phyloP scores from a whole-genome alignment of 345 rosid genomes.

The Citrus reticulata region DNA sequence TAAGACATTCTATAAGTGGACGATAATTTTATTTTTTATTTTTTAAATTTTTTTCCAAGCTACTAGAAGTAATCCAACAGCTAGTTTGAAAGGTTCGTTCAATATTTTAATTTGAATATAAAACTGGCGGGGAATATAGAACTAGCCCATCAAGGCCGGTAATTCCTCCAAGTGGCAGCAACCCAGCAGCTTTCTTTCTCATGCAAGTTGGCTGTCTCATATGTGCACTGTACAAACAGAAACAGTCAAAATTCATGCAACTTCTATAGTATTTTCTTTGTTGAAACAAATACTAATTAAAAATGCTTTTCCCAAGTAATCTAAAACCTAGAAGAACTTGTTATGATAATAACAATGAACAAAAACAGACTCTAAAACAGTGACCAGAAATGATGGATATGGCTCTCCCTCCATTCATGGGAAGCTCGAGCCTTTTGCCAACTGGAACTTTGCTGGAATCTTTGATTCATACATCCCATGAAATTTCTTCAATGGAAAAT shows the following conservation, averaged over 20 bases:
- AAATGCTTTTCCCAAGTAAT: background rate
- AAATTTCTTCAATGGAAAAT: constrained; percentile 47
- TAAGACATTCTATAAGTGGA: background rate
- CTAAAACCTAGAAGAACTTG: background rate
- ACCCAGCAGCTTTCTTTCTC: constrained; percentile 19
- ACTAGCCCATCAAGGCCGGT: constrained; percentile 28
- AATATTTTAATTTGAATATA: constrained; percentile 11
- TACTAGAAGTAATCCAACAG: background rate
- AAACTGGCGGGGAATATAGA: background rate
- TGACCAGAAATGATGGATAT: constrained; percentile 20
- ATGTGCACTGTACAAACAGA: constrained; percentile 25
- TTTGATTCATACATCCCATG: constrained; percentile 41
- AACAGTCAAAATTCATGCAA: constrained; percentile 37
- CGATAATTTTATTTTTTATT: background rate
- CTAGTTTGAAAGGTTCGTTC: constrained; percentile 6
- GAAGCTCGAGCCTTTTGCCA: constrained; percentile 41
- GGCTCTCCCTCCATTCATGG: constrained; percentile 26
- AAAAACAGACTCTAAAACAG: constrained; percentile 2
- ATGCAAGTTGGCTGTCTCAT: constrained; percentile 20
- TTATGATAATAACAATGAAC: constrained; percentile 16
- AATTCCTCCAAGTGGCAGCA: constrained; percentile 59
- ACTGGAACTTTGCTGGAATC: constrained; percentile 44
- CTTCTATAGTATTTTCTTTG: constrained; percentile 14
- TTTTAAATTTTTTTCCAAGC: background rate
- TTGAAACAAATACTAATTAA: background rate